Conservation (phyloP, 148 eudicot genomes). For the Chenopodium berlandieri region DNA sequence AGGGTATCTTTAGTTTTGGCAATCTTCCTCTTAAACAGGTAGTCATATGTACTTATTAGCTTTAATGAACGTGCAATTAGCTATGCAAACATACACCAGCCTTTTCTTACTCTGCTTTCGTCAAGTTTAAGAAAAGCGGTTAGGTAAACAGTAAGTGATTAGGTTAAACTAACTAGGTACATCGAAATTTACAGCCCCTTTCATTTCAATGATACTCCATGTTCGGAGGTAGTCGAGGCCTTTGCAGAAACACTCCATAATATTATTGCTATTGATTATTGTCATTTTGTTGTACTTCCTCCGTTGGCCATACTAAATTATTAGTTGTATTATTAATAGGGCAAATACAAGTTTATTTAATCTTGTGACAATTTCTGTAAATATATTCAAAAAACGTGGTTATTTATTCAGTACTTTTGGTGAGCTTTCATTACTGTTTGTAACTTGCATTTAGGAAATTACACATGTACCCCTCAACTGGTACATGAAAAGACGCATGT, state of each 20-base stretch:
- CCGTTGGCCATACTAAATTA: no score
- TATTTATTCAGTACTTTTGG: no score
- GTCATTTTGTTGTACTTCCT: background rate
- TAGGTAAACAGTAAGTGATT: slow-evolving; percentile 1
- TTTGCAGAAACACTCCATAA: background rate
- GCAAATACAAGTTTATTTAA: no score
- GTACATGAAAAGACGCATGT: no score
- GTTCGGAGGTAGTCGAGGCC: no score
- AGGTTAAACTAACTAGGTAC: background rate
- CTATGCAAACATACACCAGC: background rate
- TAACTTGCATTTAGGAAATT: no score
- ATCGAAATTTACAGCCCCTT: background rate
- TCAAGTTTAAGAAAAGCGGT: slow-evolving; percentile 13
- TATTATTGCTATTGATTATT: background rate
- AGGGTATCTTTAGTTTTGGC: slow-evolving; percentile 9
- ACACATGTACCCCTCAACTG: no score
- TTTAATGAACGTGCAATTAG: background rate
- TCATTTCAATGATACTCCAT: background rate
- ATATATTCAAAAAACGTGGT: no score
- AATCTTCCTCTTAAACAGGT: background rate
- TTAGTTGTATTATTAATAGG: no score
- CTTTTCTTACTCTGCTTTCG: background rate
- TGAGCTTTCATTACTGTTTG: no score
- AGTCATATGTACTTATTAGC: background rate
- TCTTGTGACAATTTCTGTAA: no score